Conservation (phyloP, 192 early-diverging fungal genomes). For the Thamnidium elegans region DNA sequence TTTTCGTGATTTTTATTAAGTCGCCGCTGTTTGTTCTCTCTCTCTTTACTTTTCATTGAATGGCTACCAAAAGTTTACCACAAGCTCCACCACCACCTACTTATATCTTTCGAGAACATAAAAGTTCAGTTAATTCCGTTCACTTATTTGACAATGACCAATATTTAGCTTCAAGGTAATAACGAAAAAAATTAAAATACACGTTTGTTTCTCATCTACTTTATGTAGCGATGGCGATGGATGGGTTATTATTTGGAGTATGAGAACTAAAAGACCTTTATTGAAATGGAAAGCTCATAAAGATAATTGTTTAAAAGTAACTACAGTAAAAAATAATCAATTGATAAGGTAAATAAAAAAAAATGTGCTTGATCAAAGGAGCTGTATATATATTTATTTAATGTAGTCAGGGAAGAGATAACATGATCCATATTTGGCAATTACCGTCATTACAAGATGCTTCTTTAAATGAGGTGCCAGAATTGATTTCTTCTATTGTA, state of each 20-base stretch:
- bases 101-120: conserved; percentile 36
- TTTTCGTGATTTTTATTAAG: background rate
- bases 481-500: conserved; percentile 9
- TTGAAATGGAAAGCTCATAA: conserved; percentile 31
- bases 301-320: conserved; percentile 21
- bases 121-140: conserved; percentile 22
- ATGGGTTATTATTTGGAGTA: conserved; percentile 24
- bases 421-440: conserved; percentile 32
- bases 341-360: conserved; percentile 22
- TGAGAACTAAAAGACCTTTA: conserved; percentile 25
- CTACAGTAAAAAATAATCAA: conserved; percentile 6
- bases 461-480: background rate
- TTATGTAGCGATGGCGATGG: conserved; percentile 30
- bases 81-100: conserved; percentile 20
- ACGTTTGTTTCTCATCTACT: background rate
- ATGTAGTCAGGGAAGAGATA: conserved; percentile 35
- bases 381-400: background rate
- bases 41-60: background rate
- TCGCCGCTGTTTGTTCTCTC: background rate
- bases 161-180: conserved; percentile 32
- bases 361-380: background rate
- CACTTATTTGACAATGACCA: conserved; percentile 20
- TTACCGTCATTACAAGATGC: conserved; percentile 1
- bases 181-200: background rate
- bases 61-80: background rate